phyloP scores from a whole-genome alignment of 2,329 filamentous ascomycete species.

The Fusarium pilosicola region DNA sequence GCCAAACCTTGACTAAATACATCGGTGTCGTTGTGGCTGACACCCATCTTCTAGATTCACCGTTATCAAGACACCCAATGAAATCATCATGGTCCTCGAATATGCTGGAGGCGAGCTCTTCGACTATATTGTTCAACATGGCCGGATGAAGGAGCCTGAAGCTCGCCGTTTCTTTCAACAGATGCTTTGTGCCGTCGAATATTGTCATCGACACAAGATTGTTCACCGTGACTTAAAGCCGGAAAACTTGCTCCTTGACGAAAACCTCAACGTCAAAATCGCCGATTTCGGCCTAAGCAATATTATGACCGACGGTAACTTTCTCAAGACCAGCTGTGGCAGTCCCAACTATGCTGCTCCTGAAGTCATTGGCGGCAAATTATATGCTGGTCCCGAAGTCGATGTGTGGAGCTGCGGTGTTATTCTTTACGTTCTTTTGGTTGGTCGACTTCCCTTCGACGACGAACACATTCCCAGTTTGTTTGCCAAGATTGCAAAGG shows the following conservation, averaged over 20 bases:
- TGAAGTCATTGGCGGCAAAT: slow-evolving; percentile 96
- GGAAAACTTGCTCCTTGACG: slow-evolving; percentile 94
- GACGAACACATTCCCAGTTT: slow-evolving; percentile 98
- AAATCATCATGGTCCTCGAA: slow-evolving; percentile 99
- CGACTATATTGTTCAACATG: slow-evolving; percentile 96
- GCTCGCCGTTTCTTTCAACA: slow-evolving; percentile 99
- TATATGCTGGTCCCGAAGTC: slow-evolving; percentile 96
- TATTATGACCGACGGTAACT: slow-evolving; percentile 99
- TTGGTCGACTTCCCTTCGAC: slow-evolving; percentile 90
- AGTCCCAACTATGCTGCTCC: slow-evolving; percentile 98
- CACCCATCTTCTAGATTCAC: slow-evolving; percentile 72
- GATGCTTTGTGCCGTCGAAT: slow-evolving; percentile 98
- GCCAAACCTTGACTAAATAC: background rate
- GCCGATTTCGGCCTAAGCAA: slow-evolving; percentile 98
- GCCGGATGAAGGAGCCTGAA: slow-evolving; percentile 88
- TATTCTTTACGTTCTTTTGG: slow-evolving; percentile 85
- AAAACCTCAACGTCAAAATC: slow-evolving; percentile 98
- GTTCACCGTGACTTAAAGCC: slow-evolving; percentile 98
- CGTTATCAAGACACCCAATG: slow-evolving; percentile 91
- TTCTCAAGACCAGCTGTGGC: slow-evolving; percentile 97
- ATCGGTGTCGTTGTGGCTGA: slow-evolving; percentile 6
- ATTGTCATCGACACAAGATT: slow-evolving; percentile 98
- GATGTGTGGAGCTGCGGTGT: slow-evolving; percentile 98
- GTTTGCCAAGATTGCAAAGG: slow-evolving; percentile 97
- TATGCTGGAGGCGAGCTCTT: slow-evolving; percentile 97